phyloP scores from a whole-genome alignment of 2,329 filamentous ascomycete genomes.

The Rhinocladiella mackenziei region DNA sequence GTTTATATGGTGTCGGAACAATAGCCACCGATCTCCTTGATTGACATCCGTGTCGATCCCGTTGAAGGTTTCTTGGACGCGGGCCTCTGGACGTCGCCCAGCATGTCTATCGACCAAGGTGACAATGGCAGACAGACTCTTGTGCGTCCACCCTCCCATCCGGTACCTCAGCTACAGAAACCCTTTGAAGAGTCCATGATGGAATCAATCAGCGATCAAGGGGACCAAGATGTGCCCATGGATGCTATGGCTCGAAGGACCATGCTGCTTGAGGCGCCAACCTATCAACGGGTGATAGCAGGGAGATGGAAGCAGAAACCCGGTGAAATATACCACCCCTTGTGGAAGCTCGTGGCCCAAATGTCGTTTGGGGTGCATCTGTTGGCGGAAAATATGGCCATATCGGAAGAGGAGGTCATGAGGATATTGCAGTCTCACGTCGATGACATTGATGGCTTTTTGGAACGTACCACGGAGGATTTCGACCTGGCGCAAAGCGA shows the following conservation, averaged over 20 bases:
- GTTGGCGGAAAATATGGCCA: slow-evolving; percentile 77
- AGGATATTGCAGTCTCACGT: slow-evolving; percentile 87
- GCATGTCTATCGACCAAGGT: slow-evolving; percentile 21
- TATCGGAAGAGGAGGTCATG: slow-evolving; percentile 82
- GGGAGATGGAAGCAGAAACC: slow-evolving; percentile 71
- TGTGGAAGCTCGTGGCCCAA: slow-evolving; percentile 86
- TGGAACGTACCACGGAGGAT: slow-evolving; percentile 82
- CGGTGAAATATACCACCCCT: slow-evolving; percentile 75
- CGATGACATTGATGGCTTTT: slow-evolving; percentile 86
- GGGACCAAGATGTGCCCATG: slow-evolving; percentile 35
- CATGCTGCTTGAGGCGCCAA: slow-evolving; percentile 62
- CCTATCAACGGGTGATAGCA: slow-evolving; percentile 67
- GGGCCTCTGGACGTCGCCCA: background rate
- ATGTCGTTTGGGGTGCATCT: slow-evolving; percentile 92
- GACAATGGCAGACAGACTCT: slow-evolving; percentile 11
- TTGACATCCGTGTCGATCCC: slow-evolving; percentile 5
- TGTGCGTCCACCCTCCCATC: slow-evolving; percentile 36
- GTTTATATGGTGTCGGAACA: background rate
- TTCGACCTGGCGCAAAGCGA: slow-evolving; percentile 74
- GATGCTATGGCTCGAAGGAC: slow-evolving; percentile 54
- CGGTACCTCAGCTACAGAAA: slow-evolving; percentile 42
- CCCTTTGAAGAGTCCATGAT: slow-evolving; percentile 46
- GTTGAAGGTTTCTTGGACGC: background rate
- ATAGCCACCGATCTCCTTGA: background rate
- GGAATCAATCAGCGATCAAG: slow-evolving; percentile 34